Conservation (phyloP, 1,284 basidiomycete species). For the Agaricales sp. region DNA sequence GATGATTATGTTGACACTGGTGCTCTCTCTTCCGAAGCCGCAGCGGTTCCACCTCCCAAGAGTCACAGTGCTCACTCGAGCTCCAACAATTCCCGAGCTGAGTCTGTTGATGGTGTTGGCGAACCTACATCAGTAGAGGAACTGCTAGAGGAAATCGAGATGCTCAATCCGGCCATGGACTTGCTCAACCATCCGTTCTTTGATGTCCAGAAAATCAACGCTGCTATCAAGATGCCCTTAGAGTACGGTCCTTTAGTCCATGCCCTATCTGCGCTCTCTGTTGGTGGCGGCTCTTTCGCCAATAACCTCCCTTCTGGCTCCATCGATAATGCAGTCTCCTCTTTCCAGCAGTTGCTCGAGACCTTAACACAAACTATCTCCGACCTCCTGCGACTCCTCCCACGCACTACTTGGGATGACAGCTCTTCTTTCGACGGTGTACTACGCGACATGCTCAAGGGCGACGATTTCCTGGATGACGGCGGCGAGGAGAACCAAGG, state of each 20-base stretch:
- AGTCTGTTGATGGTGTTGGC: constrained; percentile 38
- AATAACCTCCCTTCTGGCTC: constrained; percentile 72
- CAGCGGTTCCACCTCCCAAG: constrained; percentile 30
- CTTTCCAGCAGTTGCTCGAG: constrained; percentile 76
- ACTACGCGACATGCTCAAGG: constrained; percentile 74
- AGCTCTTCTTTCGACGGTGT: constrained; percentile 80
- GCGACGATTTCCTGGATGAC: constrained; percentile 74
- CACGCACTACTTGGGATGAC: constrained; percentile 78
- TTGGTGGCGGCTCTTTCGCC: constrained; percentile 76
- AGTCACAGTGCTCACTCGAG: constrained; percentile 31
- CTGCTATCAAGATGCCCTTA: constrained; percentile 62
- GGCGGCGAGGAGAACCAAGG: constrained; percentile 48
- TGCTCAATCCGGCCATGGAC: constrained; percentile 50
- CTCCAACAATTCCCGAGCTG: constrained; percentile 45
- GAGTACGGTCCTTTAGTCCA: constrained; percentile 76
- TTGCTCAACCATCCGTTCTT: constrained; percentile 65
- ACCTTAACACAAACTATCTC: constrained; percentile 81
- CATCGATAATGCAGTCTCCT: constrained; percentile 77
- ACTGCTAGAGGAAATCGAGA: constrained; percentile 52
- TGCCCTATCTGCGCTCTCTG: constrained; percentile 72
- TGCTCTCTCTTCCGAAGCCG: constrained; percentile 28
- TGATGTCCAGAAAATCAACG: constrained; percentile 55
- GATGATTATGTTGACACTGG: constrained; percentile 39
- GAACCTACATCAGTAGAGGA: constrained; percentile 45
- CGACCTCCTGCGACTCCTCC: constrained; percentile 68